Evolutionary conservation across 2,329 filamentous ascomycete species (phyloP).

Genomic region (Alternaria gansuensis): DNA sequence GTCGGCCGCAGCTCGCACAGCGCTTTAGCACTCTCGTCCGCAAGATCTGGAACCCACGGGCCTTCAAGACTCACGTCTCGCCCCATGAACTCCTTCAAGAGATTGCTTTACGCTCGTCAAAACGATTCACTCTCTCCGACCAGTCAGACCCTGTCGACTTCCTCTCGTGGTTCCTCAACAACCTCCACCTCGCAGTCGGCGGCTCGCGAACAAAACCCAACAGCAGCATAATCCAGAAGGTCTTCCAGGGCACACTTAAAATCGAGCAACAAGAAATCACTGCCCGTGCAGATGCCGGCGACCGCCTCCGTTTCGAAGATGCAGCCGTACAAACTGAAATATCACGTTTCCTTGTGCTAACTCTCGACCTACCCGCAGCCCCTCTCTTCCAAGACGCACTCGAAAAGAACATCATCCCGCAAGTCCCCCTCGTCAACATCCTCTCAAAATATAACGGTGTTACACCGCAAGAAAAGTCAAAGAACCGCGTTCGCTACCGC

Average conservation of each 20-base stretch:
- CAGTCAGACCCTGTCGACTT: conserved; percentile 98
- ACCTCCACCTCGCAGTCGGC: conserved; percentile 88
- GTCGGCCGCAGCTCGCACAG: conserved; percentile 81
- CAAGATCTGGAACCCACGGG: conserved; percentile 97
- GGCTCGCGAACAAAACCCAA: conserved; percentile 87
- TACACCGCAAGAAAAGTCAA: conserved; percentile 85
- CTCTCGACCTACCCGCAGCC: conserved; percentile 87
- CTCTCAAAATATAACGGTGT: conserved; percentile 93
- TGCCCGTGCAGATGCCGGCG: conserved; percentile 84
- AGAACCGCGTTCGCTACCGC: conserved; percentile 87
- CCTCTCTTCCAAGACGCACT: conserved; percentile 96
- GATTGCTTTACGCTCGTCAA: conserved; percentile 86
- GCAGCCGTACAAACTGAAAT: conserved; percentile 81
- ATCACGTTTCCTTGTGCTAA: conserved; percentile 87
- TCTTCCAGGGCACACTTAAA: conserved; percentile 91
- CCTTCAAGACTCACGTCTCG: conserved; percentile 96
- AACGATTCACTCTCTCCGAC: conserved; percentile 87
- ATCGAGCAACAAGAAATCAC: conserved; percentile 95
- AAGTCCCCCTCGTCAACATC: conserved; percentile 78
- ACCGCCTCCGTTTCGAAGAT: conserved; percentile 92
- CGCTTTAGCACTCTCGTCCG: conserved; percentile 88
- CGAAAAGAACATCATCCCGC: conserved; percentile 95
- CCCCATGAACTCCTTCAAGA: conserved; percentile 97
- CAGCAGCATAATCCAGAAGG: conserved; percentile 85
- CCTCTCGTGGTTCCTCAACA: conserved; percentile 96